Conservation (phyloP, 2,329 filamentous ascomycete species). For the Talaromyces islandicus region DNA sequence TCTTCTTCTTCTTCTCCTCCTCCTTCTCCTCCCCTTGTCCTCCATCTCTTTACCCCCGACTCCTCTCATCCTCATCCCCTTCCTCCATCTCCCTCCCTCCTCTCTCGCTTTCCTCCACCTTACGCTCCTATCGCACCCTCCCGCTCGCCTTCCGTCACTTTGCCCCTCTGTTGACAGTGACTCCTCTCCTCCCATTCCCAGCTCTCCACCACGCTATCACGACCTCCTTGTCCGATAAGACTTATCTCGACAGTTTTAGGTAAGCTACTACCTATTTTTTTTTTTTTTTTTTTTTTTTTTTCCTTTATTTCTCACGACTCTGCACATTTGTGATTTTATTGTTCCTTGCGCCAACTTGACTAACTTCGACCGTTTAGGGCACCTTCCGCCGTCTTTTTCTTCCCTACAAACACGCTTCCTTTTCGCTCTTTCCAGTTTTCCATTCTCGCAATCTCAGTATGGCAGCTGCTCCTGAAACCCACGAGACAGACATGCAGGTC, state of each 20-base stretch:
- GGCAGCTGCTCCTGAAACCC: slow-evolving; percentile 54
- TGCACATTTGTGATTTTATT: neutral
- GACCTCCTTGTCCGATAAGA: slow-evolving; percentile 11
- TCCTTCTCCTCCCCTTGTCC: slow-evolving; percentile 10
- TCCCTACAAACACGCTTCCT: neutral
- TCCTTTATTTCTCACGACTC: neutral
- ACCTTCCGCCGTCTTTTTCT: neutral
- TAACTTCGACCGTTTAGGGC: neutral
- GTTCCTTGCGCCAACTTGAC: neutral
- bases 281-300: neutral
- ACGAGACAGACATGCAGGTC: slow-evolving; percentile 50
- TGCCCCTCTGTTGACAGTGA: slow-evolving; percentile 8
- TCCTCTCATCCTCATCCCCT: slow-evolving; percentile 11
- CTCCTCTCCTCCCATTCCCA: slow-evolving; percentile 12
- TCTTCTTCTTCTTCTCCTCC: neutral
- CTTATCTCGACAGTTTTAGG: neutral
- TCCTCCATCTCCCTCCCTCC: slow-evolving; percentile 15
- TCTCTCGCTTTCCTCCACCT: slow-evolving; percentile 16
- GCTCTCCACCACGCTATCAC: slow-evolving; percentile 15
- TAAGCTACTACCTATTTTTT: neutral
- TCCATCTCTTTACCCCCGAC: slow-evolving; percentile 12
- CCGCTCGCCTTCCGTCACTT: slow-evolving; percentile 13
- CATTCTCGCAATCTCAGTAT: slow-evolving; percentile 34
- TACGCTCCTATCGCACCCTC: slow-evolving; percentile 15
- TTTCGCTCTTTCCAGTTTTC: neutral